Conservation (phyloP, 176 grass and related monocot species). For the Bothriochloa decipiens region DNA sequence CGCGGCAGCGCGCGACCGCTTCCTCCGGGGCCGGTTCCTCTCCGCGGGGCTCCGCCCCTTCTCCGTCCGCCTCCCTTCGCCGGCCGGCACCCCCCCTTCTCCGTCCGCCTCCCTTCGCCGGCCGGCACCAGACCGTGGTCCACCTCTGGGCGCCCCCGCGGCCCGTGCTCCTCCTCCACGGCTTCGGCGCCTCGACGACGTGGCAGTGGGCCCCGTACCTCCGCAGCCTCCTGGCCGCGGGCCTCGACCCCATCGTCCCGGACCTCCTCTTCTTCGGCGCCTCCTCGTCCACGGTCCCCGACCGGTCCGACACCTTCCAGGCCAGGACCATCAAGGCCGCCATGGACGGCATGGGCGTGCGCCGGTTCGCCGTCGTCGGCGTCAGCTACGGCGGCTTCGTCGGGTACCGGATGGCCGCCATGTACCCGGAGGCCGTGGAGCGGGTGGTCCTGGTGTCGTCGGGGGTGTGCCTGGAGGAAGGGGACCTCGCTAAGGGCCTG, state of each 20-base stretch:
- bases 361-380: conserved; percentile 64
- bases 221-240: conserved; percentile 56
- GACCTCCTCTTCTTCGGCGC: conserved; percentile 91
- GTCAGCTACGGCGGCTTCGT: conserved; percentile 90
- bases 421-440: conserved; percentile 69
- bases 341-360: conserved; percentile 63
- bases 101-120: conserved; percentile 47
- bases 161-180: conserved; percentile 77
- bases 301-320: conserved; percentile 74
- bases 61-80: conserved; percentile 47
- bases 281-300: conserved; percentile 50
- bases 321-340: conserved; percentile 58
- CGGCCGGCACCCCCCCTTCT: conserved; percentile 43
- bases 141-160: conserved; percentile 66
- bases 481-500: conserved; percentile 57
- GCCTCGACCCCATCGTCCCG: conserved; percentile 83
- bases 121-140: conserved; percentile 53
- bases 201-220: conserved; percentile 87
- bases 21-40: conserved; percentile 59
- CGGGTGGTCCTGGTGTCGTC: conserved; percentile 55
- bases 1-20: conserved; percentile 66
- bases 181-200: conserved; percentile 81
- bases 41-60: conserved; percentile 67
- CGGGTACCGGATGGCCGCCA: conserved; percentile 67
- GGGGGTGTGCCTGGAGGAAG: conserved; percentile 77